Evolutionary conservation across 139 green algal species (phyloP).

Genomic region (Chlorella vulgaris): DNA sequence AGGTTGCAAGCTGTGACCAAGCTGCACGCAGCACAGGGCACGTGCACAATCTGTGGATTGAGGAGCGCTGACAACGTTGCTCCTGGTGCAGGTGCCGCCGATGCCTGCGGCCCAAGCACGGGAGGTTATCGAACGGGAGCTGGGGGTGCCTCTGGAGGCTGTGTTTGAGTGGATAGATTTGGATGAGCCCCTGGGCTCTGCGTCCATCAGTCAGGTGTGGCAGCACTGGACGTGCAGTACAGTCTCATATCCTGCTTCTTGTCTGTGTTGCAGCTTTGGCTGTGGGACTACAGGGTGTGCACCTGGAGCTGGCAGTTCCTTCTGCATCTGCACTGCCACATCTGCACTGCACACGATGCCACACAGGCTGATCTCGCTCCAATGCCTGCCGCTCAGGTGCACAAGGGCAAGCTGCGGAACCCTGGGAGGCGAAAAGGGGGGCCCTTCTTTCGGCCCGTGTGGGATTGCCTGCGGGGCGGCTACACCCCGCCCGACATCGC

Average conservation of each 20-base stretch:
- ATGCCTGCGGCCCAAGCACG: conserved; percentile 59
- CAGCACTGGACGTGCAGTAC: too few species aligned
- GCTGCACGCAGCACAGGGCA: too few species aligned
- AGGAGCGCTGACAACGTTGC: too few species aligned
- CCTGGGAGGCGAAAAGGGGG: neutral
- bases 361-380: too few species aligned
- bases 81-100: conserved; percentile 69
- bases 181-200: conserved; percentile 82
- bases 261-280: too few species aligned
- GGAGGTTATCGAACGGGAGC: conserved; percentile 68
- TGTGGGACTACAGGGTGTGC: too few species aligned
- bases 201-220: conserved; percentile 89
- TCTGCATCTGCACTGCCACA: neutral
- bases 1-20: too few species aligned
- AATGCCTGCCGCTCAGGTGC: too few species aligned
- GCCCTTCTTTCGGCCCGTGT: conserved; percentile 10
- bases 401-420: conserved; percentile 80
- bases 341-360: neutral
- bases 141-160: conserved; percentile 64
- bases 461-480: conserved; percentile 7
- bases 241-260: too few species aligned
- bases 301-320: neutral
- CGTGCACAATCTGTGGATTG: too few species aligned
- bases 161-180: conserved; percentile 95
- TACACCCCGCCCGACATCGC: conserved; percentile 15